Base-by-base conservation (phyloP, 441 rosid genomes). In the Populus trichocarpa region DNA sequence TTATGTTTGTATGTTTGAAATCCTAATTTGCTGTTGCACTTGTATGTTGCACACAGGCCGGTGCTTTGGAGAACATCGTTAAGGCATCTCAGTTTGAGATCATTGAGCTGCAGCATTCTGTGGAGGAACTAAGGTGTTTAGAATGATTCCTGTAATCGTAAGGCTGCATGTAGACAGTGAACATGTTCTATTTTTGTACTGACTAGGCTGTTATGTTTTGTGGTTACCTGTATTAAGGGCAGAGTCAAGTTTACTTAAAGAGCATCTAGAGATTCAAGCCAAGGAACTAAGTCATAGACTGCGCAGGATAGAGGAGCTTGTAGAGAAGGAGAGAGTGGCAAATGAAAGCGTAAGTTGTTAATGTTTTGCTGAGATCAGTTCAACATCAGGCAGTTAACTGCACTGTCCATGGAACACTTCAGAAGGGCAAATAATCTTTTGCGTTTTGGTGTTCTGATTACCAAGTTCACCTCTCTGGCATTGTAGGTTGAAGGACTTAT, bases 401-500 rank as follows among this genome's bases (percentile, higher is more conserved):
- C 30, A 75, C 77, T 30, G 35, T 70, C 33, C 53, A 66, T 36
- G 14, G 32, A 33, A 22, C 28, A 3, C 20, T 64, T 75, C 10
- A 50, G 63, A 72, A 71, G 67, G 67, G 46, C 28, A 25, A 59
- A 70, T 59, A 23, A 28, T 8, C 46, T 69, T 20, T 72, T 53
- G 20, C 32, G 4, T 42, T 10, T 50, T 5, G 57, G 57, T 5
- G 57, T 69, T 33, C 69, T 30, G 25, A 74, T 71, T 66, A 77
- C 69, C 53, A 67, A 65, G 63, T 59, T 77, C 67, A 42, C 18
- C 69, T 42, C 14, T 78, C 61, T 33, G 36, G 22, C 25, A 61
- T 79, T 87, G 63, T 82, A 96, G 98, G 88, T 96, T 78, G 99
- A 96, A 85, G 99, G 99, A 82, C 94, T 96, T 73, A 93, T 96